A percentile compares a stretch with the other conserved stretches of the same genome.
These are phyloP conservation scores for Colletotrichum echinochloae DNA, from an alignment of 2,329 filamentous ascomycete genomes.

Conservation along the genomic window DNA sequence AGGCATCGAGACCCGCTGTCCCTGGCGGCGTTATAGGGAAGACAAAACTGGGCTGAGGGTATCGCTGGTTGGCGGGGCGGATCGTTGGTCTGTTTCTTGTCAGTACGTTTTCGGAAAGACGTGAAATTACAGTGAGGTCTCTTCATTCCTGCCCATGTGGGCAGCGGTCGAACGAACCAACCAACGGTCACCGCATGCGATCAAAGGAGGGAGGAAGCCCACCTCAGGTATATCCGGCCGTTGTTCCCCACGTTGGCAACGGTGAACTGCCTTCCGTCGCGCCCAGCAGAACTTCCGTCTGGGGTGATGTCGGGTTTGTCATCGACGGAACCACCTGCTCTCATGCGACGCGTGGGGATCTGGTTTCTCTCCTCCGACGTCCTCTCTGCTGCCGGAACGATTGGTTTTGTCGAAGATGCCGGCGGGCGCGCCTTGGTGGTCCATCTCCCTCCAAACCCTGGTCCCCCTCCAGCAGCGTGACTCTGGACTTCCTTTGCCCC, in stretches of 20 bases:
- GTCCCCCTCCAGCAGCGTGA: constrained; percentile 16
- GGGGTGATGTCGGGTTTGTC: constrained; percentile 67
- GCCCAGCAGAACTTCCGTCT: constrained; percentile 70
- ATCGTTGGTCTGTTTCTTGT: constrained; percentile 65
- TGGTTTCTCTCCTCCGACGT: constrained; percentile 55
- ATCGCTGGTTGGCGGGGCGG: constrained; percentile 71
- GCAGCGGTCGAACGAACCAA: background rate
- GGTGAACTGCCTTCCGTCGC: constrained; percentile 79
- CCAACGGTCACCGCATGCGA: constrained; percentile 25
- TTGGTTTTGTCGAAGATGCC: constrained; percentile 49
- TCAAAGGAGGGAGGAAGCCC: constrained; percentile 49
- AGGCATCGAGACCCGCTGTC: constrained; percentile 66
- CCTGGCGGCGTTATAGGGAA: constrained; percentile 72
- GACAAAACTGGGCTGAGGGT: constrained; percentile 70
- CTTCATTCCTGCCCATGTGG: constrained; percentile 28
- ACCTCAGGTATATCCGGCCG: constrained; percentile 86
- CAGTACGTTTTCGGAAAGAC: constrained; percentile 38
- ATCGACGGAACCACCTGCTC: constrained; percentile 63
- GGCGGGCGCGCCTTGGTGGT: constrained; percentile 47
- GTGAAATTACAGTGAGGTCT: constrained; percentile 30
- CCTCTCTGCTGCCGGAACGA: constrained; percentile 62
- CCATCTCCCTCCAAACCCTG: constrained; percentile 32
- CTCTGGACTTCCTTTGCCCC: constrained; percentile 41
- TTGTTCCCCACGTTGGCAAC: constrained; percentile 87
- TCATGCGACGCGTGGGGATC: constrained; percentile 51